Percentiles rank a stretch among this genome's conserved stretches.
Conservation (phyloP, 208 protist species). For the Wallacemonas sp. region DNA sequence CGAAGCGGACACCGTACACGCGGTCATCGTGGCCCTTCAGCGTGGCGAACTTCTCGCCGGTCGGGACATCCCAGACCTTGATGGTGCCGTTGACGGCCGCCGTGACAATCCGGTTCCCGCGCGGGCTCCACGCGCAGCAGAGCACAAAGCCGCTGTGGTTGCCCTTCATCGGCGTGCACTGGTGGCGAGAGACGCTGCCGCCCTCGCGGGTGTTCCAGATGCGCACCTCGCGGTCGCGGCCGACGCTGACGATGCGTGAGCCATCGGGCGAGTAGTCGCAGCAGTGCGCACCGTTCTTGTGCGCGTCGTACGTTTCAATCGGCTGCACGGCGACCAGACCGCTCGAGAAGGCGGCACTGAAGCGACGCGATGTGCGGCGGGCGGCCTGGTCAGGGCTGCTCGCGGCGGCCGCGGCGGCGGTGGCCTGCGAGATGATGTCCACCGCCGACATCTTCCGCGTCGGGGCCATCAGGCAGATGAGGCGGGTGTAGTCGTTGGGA, state of each 20-base stretch:
- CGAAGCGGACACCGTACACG: constrained; percentile 45
- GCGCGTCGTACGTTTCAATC: constrained; percentile 23
- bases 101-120: constrained; percentile 12
- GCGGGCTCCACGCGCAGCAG: constrained; percentile 14
- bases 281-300: constrained; percentile 25
- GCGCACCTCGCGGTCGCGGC: constrained; percentile 11
- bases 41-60: constrained; percentile 5
- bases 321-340: background rate
- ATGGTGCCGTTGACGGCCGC: constrained; percentile 14
- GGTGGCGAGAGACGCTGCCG: background rate
- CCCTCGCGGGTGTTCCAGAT: constrained; percentile 11
- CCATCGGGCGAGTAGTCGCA: constrained; percentile 19
- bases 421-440: background rate
- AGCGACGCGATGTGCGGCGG: background rate
- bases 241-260: constrained; percentile 12
- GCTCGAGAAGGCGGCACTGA: constrained; percentile 6
- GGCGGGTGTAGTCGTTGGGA: constrained; percentile 2
- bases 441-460: background rate
- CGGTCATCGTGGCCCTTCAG: constrained; percentile 45
- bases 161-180: constrained; percentile 5
- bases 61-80: constrained; percentile 15
- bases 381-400: constrained; percentile 3
- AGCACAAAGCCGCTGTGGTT: constrained; percentile 22
- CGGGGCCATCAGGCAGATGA: background rate
- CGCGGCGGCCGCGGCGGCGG: background rate